Evolutionary conservation across 2,329 filamentous ascomycete genomes (phyloP).

Genomic region (Hirsutella minnesotensis): DNA sequence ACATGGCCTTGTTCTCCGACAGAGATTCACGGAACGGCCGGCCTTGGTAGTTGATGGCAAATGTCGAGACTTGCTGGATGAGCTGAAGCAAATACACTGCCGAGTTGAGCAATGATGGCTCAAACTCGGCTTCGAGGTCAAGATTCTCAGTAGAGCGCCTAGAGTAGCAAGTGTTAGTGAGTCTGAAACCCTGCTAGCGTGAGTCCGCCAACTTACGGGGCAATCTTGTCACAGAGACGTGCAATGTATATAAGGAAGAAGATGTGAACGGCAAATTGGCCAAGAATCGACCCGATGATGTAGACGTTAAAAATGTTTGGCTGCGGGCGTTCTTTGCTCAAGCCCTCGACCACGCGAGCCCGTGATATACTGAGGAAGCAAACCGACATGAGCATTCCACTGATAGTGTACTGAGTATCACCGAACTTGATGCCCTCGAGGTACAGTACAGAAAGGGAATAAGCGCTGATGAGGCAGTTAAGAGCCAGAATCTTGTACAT

Average conservation of each 20-base stretch:
- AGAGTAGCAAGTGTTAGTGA: constrained; percentile 2
- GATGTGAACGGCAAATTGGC: constrained; percentile 94
- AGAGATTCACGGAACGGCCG: constrained; percentile 95
- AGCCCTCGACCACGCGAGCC: constrained; percentile 84
- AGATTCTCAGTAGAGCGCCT: constrained; percentile 44
- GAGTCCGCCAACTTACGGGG: constrained; percentile 53
- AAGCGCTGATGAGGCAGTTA: constrained; percentile 95
- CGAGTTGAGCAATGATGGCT: constrained; percentile 87
- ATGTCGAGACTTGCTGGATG: constrained; percentile 97
- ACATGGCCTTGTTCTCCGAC: constrained; percentile 95
- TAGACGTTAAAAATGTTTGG: constrained; percentile 99
- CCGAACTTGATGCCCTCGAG: constrained; percentile 98
- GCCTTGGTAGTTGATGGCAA: constrained; percentile 98
- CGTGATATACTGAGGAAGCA: constrained; percentile 99
- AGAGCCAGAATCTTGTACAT: constrained; percentile 99
- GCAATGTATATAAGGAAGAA: constrained; percentile 89
- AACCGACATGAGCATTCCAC: constrained; percentile 98
- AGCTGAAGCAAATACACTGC: constrained; percentile 95
- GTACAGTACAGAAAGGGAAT: constrained; percentile 92
- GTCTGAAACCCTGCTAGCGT: too few species aligned
- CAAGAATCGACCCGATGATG: constrained; percentile 94
- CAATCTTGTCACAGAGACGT: constrained; percentile 71
- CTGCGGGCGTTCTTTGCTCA: constrained; percentile 94
- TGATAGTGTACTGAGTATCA: constrained; percentile 96
- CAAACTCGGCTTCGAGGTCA: constrained; percentile 90